phyloP scores from a whole-genome alignment of 306 rosid genomes.

The Albizia julibrissin region DNA sequence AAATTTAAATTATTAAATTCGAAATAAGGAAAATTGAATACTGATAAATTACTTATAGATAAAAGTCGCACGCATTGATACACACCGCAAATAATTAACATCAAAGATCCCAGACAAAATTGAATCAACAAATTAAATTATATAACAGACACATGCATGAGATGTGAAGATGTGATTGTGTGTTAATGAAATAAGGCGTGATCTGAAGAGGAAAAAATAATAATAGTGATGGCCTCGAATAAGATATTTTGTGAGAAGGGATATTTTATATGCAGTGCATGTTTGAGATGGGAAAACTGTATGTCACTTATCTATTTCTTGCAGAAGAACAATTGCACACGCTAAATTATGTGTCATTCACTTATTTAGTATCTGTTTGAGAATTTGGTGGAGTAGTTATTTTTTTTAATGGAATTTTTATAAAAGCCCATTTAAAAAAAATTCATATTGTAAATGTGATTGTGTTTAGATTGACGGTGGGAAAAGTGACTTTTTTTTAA shows the following conservation, averaged over 20 bases:
- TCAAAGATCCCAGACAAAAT: not conserved
- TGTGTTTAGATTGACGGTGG: too few relatives aligned
- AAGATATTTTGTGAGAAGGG: not conserved
- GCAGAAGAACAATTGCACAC: not conserved
- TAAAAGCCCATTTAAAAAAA: too few relatives aligned
- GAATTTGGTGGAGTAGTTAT: too few relatives aligned
- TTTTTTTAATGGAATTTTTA: too few relatives aligned
- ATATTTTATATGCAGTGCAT: not conserved
- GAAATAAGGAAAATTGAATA: not conserved
- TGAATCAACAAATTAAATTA: not conserved
- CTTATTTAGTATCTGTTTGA: too few relatives aligned
- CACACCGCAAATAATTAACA: not conserved
- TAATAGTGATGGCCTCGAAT: not conserved
- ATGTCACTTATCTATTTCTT: not conserved
- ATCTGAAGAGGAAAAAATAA: not conserved
- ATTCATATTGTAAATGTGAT: too few relatives aligned
- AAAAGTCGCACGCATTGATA: not conserved
- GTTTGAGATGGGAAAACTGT: not conserved
- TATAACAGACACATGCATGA: not conserved
- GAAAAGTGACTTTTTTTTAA: too few relatives aligned
- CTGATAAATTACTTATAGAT: not conserved
- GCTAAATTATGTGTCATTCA: not conserved
- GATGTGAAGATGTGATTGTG: not conserved
- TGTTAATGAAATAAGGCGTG: not conserved
- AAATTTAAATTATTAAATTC: not conserved